Conservation (phyloP, 352 stramenopile genomes). For the Nothophytophthora sp. region DNA sequence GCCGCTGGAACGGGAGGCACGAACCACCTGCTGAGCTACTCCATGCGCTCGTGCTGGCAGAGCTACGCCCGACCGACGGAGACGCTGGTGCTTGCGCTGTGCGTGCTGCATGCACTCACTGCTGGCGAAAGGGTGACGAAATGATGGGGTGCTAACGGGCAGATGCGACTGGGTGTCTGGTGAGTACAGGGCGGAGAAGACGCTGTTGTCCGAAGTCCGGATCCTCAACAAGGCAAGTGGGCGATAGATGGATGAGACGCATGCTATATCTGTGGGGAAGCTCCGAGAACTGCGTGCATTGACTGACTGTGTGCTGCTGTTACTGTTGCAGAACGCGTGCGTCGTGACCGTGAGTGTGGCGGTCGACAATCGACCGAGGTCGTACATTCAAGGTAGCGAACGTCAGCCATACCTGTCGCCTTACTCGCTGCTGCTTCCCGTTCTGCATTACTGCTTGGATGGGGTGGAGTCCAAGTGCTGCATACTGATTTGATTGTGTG, state of each 20-base stretch:
- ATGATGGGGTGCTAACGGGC: no score
- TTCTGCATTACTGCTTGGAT: neutral
- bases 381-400: conserved; percentile 65
- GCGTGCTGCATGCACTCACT: conserved; percentile 3
- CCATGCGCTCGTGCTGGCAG: conserved; percentile 55
- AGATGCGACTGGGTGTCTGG: neutral
- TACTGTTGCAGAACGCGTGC: conserved; percentile 53
- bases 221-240: conserved; percentile 66
- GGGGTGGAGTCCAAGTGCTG: neutral
- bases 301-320: neutral
- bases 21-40: conserved; percentile 54
- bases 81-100: conserved; percentile 56
- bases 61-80: conserved; percentile 57
- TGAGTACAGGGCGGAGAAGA: conserved; percentile 50
- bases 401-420: no score
- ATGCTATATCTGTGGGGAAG: no score
- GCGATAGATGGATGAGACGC: neutral
- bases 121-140: conserved; percentile 1
- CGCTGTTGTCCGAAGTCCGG: conserved; percentile 66
- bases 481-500: neutral
- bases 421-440: no score
- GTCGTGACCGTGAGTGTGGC: conserved; percentile 65
- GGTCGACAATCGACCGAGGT: conserved; percentile 60
- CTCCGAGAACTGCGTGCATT: no score
- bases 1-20: conserved; percentile 29